phyloP scores from a whole-genome alignment of 176 grass and related monocot genomes.

The Raddia guianensis region DNA sequence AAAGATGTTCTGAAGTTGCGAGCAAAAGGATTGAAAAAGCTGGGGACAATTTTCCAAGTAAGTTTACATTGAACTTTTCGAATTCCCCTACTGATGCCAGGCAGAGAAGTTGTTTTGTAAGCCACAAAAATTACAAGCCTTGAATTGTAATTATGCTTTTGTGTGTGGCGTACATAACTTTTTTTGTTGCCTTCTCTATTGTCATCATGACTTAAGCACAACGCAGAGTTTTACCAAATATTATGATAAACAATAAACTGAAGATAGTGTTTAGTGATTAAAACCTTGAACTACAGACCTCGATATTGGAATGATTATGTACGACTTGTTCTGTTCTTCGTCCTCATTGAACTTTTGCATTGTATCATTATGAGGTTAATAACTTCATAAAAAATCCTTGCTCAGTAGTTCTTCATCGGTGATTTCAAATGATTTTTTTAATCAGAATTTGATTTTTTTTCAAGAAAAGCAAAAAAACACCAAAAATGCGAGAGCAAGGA shows the following conservation, averaged over 20 bases:
- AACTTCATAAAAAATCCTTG: background rate
- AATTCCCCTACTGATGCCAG: background rate
- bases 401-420: background rate
- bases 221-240: background rate
- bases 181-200: background rate
- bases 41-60: conserved; percentile 94
- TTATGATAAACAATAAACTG: background rate
- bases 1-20: conserved; percentile 71
- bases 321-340: background rate
- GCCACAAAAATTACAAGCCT: background rate
- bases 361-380: background rate
- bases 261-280: background rate
- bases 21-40: conserved; percentile 79
- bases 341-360: background rate
- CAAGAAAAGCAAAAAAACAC: no score
- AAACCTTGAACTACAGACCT: background rate
- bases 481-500: no score
- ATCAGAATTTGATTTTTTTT: no score
- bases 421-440: no score
- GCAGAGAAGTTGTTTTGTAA: background rate
- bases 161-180: background rate
- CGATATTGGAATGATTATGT: background rate
- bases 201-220: background rate
- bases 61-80: conserved; percentile 27
- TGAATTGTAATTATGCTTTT: conserved; percentile 8